Evolutionary conservation across 148 eudicot species (phyloP).

Genomic region (Nepenthes mirabilis): DNA sequence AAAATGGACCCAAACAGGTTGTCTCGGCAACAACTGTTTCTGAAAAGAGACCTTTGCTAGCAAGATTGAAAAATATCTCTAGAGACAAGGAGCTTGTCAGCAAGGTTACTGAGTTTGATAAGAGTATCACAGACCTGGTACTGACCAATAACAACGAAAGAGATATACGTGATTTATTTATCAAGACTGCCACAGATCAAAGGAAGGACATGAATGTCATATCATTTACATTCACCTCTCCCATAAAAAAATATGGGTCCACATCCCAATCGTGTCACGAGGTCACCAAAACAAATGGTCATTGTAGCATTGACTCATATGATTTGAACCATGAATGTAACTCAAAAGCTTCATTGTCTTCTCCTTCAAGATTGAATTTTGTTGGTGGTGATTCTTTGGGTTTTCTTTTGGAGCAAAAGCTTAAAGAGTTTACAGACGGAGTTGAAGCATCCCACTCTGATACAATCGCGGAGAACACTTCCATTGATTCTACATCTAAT

Average conservation of each 20-base stretch:
- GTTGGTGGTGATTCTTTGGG: slow-evolving; percentile 66
- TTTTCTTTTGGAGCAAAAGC: slow-evolving; percentile 80
- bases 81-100: slow-evolving; percentile 25
- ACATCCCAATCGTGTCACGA: slow-evolving; percentile 27
- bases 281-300: slow-evolving; percentile 14
- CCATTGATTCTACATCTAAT: slow-evolving; percentile 20
- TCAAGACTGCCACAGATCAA: slow-evolving; percentile 20
- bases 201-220: slow-evolving; percentile 70
- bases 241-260: slow-evolving; percentile 46
- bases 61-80: slow-evolving; percentile 33
- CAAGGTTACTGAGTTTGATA: slow-evolving; percentile 19
- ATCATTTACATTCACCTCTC: slow-evolving; percentile 91
- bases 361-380: slow-evolving; percentile 32
- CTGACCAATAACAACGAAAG: slow-evolving; percentile 22
- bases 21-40: slow-evolving; percentile 21
- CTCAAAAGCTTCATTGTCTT: slow-evolving; percentile 16
- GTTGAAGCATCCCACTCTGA: slow-evolving; percentile 38
- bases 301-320: slow-evolving; percentile 10
- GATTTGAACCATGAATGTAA: slow-evolving; percentile 19
- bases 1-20: slow-evolving; percentile 30
- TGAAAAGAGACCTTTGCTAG: slow-evolving; percentile 28
- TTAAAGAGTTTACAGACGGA: slow-evolving; percentile 67
- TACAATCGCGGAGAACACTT: slow-evolving; percentile 14
- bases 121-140: slow-evolving; percentile 14
- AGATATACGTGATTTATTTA: slow-evolving; percentile 27